These are phyloP conservation scores for Xerocomellus amylosporus DNA, from an alignment of 768 basidiomycete species.

Conservation along the genomic window DNA sequence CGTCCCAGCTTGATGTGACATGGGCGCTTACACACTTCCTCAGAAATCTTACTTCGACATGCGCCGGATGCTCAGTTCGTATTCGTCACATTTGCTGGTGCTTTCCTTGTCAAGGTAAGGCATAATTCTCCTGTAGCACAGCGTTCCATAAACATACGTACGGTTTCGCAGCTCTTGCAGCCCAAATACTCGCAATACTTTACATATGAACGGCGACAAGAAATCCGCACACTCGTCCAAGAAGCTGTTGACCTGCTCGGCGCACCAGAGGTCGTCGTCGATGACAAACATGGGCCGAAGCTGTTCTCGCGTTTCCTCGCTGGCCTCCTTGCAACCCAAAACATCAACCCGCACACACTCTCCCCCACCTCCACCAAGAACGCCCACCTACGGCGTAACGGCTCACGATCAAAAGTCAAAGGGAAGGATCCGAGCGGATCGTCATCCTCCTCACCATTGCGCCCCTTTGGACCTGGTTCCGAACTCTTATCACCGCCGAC, in stretches of 20 bases:
- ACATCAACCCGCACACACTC: slow-evolving; percentile 27
- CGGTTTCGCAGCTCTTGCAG: slow-evolving; percentile 58
- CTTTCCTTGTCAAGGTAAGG: slow-evolving; percentile 76
- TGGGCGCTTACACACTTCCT: slow-evolving; percentile 1
- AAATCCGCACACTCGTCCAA: slow-evolving; percentile 63
- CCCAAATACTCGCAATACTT: slow-evolving; percentile 68
- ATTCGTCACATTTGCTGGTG: slow-evolving; percentile 76
- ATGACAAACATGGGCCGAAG: slow-evolving; percentile 78
- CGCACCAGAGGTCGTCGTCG: slow-evolving; percentile 69
- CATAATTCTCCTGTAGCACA: neutral
- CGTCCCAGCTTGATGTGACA: neutral
- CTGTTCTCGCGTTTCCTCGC: slow-evolving; percentile 78
- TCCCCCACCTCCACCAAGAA: slow-evolving; percentile 22
- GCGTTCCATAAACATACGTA: neutral
- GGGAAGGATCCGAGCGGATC: slow-evolving; percentile 9
- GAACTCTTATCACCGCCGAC: slow-evolving; percentile 25
- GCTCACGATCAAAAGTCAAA: slow-evolving; percentile 15
- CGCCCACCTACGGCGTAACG: slow-evolving; percentile 18
- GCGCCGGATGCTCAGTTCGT: slow-evolving; percentile 80
- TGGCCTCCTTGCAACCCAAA: slow-evolving; percentile 62
- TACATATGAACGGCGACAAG: slow-evolving; percentile 51
- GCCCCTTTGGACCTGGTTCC: slow-evolving; percentile 10
- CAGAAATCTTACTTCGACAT: slow-evolving; percentile 60
- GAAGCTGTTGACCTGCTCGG: slow-evolving; percentile 64
- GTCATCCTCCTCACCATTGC: slow-evolving; percentile 1